Percentiles rank a stretch among this genome's conserved stretches.
These are phyloP conservation scores for Simplicillium aogashimaense DNA, from an alignment of 2,329 filamentous ascomycete species.

Conservation along the genomic window DNA sequence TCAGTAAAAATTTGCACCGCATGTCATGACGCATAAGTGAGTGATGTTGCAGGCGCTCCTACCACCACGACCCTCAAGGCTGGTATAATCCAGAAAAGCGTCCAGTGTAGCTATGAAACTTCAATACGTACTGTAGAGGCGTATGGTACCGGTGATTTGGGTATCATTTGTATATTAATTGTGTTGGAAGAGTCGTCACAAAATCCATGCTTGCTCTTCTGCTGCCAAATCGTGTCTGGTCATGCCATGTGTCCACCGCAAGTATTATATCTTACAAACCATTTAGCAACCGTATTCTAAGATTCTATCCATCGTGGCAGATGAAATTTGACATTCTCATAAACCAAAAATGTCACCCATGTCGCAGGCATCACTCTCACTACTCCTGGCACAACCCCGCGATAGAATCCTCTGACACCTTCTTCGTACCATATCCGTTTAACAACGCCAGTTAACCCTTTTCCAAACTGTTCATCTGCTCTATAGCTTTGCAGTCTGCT, in stretches of 20 bases:
- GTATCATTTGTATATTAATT: too few species aligned
- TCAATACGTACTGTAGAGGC: too few species aligned
- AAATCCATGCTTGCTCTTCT: too few species aligned
- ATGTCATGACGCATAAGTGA: too few species aligned
- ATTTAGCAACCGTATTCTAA: neutral
- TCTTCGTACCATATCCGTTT: slow-evolving; percentile 68
- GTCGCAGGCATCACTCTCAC: slow-evolving; percentile 87
- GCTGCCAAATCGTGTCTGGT: neutral
- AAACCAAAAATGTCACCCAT: slow-evolving; percentile 93
- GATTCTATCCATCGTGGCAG: slow-evolving; percentile 35
- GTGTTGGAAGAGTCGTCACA: too few species aligned
- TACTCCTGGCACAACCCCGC: slow-evolving; percentile 81
- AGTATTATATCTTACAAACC: neutral
- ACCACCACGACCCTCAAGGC: too few species aligned
- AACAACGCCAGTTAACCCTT: slow-evolving; percentile 60
- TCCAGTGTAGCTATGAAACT: too few species aligned
- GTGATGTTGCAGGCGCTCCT: too few species aligned
- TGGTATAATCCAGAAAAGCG: too few species aligned
- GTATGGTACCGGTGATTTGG: too few species aligned
- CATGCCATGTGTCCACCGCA: neutral
- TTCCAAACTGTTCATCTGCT: slow-evolving; percentile 63
- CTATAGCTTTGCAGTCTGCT: slow-evolving; percentile 85
- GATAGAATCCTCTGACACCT: slow-evolving; percentile 78
- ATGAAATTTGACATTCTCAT: slow-evolving; percentile 82
- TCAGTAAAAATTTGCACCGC: too few species aligned